Percentiles rank a stretch among this genome's conserved stretches.
Conservation (phyloP, 805 yeast genomes). For the Sugiyamaella lignohabitans region DNA sequence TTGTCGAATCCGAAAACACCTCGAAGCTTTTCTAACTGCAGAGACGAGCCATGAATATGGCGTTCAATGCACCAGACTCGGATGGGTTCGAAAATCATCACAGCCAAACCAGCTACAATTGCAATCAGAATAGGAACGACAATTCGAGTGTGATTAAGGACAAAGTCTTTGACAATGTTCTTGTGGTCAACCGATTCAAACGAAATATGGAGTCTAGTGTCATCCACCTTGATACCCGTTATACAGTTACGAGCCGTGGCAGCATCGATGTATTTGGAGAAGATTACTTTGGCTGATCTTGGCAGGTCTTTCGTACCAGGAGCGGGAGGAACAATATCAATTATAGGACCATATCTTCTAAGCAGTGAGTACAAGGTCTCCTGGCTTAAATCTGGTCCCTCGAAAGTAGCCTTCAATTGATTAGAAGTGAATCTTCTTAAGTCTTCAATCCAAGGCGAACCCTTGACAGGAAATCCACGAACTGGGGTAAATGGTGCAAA, state of each 20-base stretch:
- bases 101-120: slow-evolving; percentile 71
- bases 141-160: slow-evolving; percentile 72
- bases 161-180: slow-evolving; percentile 44
- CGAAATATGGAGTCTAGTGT: slow-evolving; percentile 65
- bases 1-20: not conserved
- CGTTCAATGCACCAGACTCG: slow-evolving; percentile 71
- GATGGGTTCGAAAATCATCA: slow-evolving; percentile 85
- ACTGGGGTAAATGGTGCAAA: slow-evolving; percentile 39
- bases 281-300: slow-evolving; percentile 49
- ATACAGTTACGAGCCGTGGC: slow-evolving; percentile 86
- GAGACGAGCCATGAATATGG: slow-evolving; percentile 40
- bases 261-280: slow-evolving; percentile 56
- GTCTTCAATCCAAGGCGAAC: slow-evolving; percentile 96
- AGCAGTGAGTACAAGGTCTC: slow-evolving; percentile 76
- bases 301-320: slow-evolving; percentile 42
- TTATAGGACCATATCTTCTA: slow-evolving; percentile 79
- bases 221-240: slow-evolving; percentile 53
- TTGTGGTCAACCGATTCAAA: slow-evolving; percentile 54
- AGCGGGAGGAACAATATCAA: slow-evolving; percentile 54
- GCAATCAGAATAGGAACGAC: slow-evolving; percentile 78
- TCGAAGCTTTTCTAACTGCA: not conserved
- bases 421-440: slow-evolving; percentile 68
- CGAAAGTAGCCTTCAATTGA: slow-evolving; percentile 58
- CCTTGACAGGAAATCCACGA: slow-evolving; percentile 71
- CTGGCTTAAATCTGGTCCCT: slow-evolving; percentile 69